These are phyloP conservation scores for Mycena polygramma DNA, from an alignment of 768 basidiomycete species.

Conservation along the genomic window DNA sequence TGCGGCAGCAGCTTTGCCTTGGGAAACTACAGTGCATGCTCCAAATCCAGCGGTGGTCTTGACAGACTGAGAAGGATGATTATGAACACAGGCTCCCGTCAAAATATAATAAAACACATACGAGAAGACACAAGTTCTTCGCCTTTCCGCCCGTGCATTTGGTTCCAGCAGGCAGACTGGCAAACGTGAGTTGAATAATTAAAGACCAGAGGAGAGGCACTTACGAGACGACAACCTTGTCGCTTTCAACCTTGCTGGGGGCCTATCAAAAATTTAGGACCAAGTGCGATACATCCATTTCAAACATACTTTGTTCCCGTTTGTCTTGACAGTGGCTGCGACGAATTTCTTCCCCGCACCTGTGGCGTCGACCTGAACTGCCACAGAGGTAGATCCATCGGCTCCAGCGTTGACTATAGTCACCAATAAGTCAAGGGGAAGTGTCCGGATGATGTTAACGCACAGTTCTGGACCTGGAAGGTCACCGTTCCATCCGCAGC, in stretches of 20 bases:
- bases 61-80: constrained; percentile 49
- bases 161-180: constrained; percentile 59
- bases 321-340: constrained; percentile 37
- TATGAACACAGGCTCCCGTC: not conserved
- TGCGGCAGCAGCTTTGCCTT: constrained; percentile 35
- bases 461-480: constrained; percentile 46
- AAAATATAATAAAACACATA: constrained; percentile 32
- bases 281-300: too few species aligned
- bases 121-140: constrained; percentile 62
- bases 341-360: constrained; percentile 34
- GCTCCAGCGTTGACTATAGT: constrained; percentile 42
- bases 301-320: constrained; percentile 37
- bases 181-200: not conserved
- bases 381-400: constrained; percentile 37
- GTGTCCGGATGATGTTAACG: not conserved
- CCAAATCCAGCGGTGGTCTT: constrained; percentile 65
- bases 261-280: constrained; percentile 43
- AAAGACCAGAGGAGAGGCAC: not conserved
- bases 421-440: not conserved
- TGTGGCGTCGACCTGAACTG: constrained; percentile 36
- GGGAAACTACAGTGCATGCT: constrained; percentile 64
- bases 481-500: constrained; percentile 48
- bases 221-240: constrained; percentile 55
- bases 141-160: constrained; percentile 63
- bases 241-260: constrained; percentile 54